A percentile compares a stretch with the other conserved stretches of the same genome.
Conservation (phyloP, 164 flowering plant genomes). For the Tetrastigma voinierianum region DNA sequence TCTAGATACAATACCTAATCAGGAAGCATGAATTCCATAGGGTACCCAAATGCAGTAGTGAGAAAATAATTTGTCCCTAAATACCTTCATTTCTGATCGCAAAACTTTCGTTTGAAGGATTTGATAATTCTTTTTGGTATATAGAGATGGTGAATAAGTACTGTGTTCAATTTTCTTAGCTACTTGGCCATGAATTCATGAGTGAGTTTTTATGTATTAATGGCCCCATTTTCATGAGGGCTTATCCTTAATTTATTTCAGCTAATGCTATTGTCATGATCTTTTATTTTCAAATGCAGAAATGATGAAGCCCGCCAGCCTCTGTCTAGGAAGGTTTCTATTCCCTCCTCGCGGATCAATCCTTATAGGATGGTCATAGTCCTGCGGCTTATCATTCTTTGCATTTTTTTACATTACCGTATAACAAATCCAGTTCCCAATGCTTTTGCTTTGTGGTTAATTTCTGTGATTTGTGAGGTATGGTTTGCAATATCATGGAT, state of each 20-base stretch:
- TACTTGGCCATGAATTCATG: too few species aligned
- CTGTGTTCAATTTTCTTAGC: too few species aligned
- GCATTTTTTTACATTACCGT: constrained; percentile 30
- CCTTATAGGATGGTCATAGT: constrained; percentile 33
- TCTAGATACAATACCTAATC: too few species aligned
- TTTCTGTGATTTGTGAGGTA: constrained; percentile 35
- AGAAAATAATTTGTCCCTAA: too few species aligned
- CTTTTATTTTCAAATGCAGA: constrained; percentile 10
- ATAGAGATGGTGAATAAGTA: too few species aligned
- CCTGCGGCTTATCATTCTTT: constrained; percentile 28
- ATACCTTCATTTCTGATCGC: too few species aligned
- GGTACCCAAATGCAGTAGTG: too few species aligned
- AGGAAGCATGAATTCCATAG: too few species aligned
- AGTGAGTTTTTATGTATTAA: not conserved
- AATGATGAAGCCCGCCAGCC: constrained; percentile 37
- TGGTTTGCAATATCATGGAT: constrained; percentile 40
- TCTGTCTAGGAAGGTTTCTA: constrained; percentile 33
- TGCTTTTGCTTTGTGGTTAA: constrained; percentile 29
- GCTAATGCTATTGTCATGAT: not conserved
- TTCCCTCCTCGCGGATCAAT: constrained; percentile 28
- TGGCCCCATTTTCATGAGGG: too few species aligned
- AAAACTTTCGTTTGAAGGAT: too few species aligned
- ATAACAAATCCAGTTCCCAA: constrained; percentile 29
- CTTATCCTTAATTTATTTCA: not conserved
- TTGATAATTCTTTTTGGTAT: too few species aligned